Conservation (phyloP, 2,329 filamentous ascomycete species). For the Beauveria australis region DNA sequence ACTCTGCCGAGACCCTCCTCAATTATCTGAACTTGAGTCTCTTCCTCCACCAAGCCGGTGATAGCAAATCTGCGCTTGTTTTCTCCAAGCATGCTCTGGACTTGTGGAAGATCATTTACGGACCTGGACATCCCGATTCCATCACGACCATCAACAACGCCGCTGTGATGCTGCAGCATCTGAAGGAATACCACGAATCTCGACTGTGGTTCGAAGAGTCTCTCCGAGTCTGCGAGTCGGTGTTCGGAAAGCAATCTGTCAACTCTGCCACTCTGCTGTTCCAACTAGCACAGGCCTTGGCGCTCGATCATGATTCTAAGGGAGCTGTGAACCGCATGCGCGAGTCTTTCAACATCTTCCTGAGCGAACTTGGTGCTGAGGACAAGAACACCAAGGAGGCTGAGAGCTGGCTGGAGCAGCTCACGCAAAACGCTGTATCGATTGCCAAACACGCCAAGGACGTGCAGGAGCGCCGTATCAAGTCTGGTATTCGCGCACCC, state of each 20-base stretch:
- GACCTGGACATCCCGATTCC: conserved; percentile 85
- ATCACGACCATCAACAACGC: conserved; percentile 99
- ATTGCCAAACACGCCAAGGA: conserved; percentile 93
- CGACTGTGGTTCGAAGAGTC: conserved; percentile 95
- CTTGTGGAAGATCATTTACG: conserved; percentile 96
- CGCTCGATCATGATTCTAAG: conserved; percentile 92
- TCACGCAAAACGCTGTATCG: conserved; percentile 89
- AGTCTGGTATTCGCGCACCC: conserved; percentile 51
- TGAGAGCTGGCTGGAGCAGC: conserved; percentile 90
- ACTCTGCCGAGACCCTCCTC: conserved; percentile 87
- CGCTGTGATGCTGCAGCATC: conserved; percentile 93
- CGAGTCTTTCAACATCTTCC: conserved; percentile 94
- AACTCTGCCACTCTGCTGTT: conserved; percentile 93
- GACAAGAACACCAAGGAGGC: conserved; percentile 98
- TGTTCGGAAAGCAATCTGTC: conserved; percentile 83
- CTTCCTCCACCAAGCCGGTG: conserved; percentile 86
- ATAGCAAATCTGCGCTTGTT: conserved; percentile 77
- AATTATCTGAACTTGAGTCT: conserved; percentile 94
- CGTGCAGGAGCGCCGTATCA: conserved; percentile 64
- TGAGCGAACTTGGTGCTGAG: conserved; percentile 72
- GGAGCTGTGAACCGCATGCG: conserved; percentile 88
- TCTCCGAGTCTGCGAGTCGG: conserved; percentile 76
- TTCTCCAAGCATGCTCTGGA: conserved; percentile 91
- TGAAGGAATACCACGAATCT: conserved; percentile 92
- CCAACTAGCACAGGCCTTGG: conserved; percentile 91